phyloP scores from a whole-genome alignment of 805 yeast genomes.

The Nakazawaea sp. region DNA sequence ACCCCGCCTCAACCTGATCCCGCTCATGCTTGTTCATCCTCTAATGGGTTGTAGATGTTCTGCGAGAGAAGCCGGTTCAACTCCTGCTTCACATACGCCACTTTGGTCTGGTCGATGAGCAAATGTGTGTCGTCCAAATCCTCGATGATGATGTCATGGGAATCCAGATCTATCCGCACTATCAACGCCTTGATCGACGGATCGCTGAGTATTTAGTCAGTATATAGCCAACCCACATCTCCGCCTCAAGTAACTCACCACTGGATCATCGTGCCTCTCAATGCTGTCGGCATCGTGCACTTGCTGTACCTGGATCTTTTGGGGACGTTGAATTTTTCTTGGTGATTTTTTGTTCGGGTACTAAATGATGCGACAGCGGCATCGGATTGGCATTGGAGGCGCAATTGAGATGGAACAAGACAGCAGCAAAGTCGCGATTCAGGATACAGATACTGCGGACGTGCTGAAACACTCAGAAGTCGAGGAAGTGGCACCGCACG shows the following conservation, averaged over 20 bases:
- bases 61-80: slow-evolving; percentile 69
- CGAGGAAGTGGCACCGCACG: too few species aligned
- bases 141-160: slow-evolving; percentile 62
- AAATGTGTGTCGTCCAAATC: slow-evolving; percentile 92
- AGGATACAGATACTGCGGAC: slow-evolving; percentile 17
- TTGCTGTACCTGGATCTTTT: too few species aligned
- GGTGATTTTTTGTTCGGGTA: too few species aligned
- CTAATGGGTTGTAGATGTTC: slow-evolving; percentile 80
- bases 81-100: slow-evolving; percentile 70
- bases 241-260: slow-evolving; percentile 29
- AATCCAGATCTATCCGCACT: slow-evolving; percentile 68
- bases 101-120: slow-evolving; percentile 70
- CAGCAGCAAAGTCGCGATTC: slow-evolving; percentile 12
- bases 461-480: too few species aligned
- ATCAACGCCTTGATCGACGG: slow-evolving; percentile 90
- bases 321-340: too few species aligned
- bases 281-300: slow-evolving; percentile 7
- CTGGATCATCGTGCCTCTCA: slow-evolving; percentile 30
- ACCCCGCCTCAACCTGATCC: too few species aligned
- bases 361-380: too few species aligned
- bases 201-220: slow-evolving; percentile 60
- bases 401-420: too few species aligned
- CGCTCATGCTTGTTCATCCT: slow-evolving; percentile 47
- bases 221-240: too few species aligned
- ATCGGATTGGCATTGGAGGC: too few species aligned